Evolutionary conservation across 345 rosid species (phyloP), one percentile per base, ranked within the genome.

Genomic region (Hibiscus tridactylites): DNA sequence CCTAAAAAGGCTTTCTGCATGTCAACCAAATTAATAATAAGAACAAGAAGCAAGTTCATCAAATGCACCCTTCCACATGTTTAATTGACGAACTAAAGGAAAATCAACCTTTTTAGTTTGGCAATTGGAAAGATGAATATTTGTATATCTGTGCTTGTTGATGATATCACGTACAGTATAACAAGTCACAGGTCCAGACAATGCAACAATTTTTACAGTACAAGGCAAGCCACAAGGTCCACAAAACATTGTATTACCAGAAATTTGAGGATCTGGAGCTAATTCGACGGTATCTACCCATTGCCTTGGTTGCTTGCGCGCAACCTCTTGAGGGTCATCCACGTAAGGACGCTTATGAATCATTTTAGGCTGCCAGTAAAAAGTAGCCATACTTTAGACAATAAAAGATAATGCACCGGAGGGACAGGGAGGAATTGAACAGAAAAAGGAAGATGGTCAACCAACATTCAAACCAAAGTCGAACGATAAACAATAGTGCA

Each of bases 341-440:
- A 47, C 50, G 49, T 77, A 79, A 70, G 87, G 71, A 19, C 92
- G 80, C 70, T 88, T 88, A 68, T 80, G 80, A 69, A 81, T 77
- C 92, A 88, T 88, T 71, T 71, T 75, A 47, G 7, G 61, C 83
- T 74, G 82, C 74, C 77, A 46, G 52, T 58, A 26, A 42, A 50
- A 50, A n/a, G 31, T 37, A 67, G 31, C 12, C 44, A 74, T 37
- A 15, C 13, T 1, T 12, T 21, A 47, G 46, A 13, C 21, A 15
- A 29, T 15, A 19, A 26, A 24, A 29, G 31, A 29, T 29, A 29
- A 9, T 5, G 10, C 66, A 15, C 50, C 28, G 31, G 7, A n/a
- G 16, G 31, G 31, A 3, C 31, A 29, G 31, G 31, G 31, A 29
- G 31, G 31, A 29, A 29, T 29, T 29, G 31, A 29, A 29, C 31